Base-by-base conservation (phyloP, 441 rosid genomes). In the Erodium moschatum region DNA sequence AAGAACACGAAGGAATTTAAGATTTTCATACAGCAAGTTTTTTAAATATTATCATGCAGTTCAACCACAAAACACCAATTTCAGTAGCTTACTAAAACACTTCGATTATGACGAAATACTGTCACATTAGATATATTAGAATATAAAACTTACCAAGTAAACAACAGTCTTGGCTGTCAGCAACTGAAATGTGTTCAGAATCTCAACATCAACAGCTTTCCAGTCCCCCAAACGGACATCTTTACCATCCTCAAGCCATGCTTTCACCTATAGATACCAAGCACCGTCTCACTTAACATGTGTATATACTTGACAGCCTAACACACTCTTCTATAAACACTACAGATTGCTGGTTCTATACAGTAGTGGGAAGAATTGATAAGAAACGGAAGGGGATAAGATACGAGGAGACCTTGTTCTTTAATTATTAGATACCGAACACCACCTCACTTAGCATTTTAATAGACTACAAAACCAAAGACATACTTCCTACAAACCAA, bases 151-250 rank as follows among this genome's bases (percentile, higher is more conserved):
- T 69, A 92, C 99, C 88, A 95, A 80, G 85, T 95, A 95, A 80
- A 92, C 99, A 72, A 95, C 95, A 62, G 96, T 96, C 83, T 95
- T 95, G 65, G 97, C 99, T 21, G 96, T 84, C 67, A 95, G 97
- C 92, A 95, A 78, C 67, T 95, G 97, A 79, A 95, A 95, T 44
- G 95, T 85, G 79, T 95, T 92, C 69, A 95, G 65, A 73, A 95
- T 87, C 89, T 95, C 99, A 69, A 90, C 82, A 64, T 90, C 98
- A 81, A 93, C 93, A 73, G 98, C 84, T 78, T 95, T 95, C 99
- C 99, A 95, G 66, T 95, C 99, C 74, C 97, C 98, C 20, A 90
- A 77, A 56, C 97, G 95, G 65, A 95, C 84, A 78, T 92, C 98
- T 72, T 95, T 92, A 73, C 82, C 99, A 31, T 86, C 97, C 79